A percentile compares a stretch with the other conserved stretches of the same genome.
phyloP scores from a whole-genome alignment of 495 filamentous ascomycete species.

The Penicillium argentinense region DNA sequence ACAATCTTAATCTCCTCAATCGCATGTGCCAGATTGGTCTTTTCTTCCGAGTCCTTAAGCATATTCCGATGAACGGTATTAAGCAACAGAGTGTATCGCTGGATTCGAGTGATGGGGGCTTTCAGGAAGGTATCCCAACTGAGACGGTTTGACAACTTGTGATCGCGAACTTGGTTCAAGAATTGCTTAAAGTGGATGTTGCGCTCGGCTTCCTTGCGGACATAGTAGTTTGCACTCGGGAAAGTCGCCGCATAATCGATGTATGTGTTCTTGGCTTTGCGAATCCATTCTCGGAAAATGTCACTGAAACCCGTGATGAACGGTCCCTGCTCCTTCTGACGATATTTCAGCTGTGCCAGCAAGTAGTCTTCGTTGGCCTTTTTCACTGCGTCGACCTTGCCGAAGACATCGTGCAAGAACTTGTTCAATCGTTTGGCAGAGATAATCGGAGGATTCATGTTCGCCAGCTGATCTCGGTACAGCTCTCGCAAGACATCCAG shows the following conservation, averaged over 20 bases:
- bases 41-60: slow-evolving; percentile 82
- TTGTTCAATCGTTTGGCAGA: slow-evolving; percentile 66
- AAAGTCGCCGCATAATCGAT: slow-evolving; percentile 90
- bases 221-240: slow-evolving; percentile 76
- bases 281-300: slow-evolving; percentile 97
- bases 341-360: slow-evolving; percentile 94
- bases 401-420: slow-evolving; percentile 85
- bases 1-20: slow-evolving; percentile 95
- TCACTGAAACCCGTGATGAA: slow-evolving; percentile 94
- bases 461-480: slow-evolving; percentile 79
- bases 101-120: slow-evolving; percentile 86
- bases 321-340: slow-evolving; percentile 94
- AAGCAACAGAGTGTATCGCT: slow-evolving; percentile 85
- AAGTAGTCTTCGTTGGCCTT: slow-evolving; percentile 91
- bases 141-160: slow-evolving; percentile 80
- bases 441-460: slow-evolving; percentile 79
- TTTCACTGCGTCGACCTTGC: slow-evolving; percentile 84
- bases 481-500: slow-evolving; percentile 79
- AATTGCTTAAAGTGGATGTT: slow-evolving; percentile 89
- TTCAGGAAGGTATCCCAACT: slow-evolving; percentile 96
- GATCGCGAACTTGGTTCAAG: slow-evolving; percentile 71
- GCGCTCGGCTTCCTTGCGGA: slow-evolving; percentile 79
- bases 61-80: slow-evolving; percentile 83
- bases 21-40: slow-evolving; percentile 76
- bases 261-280: slow-evolving; percentile 86